These are phyloP conservation scores for Dujonia santamariae DNA, from an alignment of 1,139 yeast species.

Conservation along the genomic window DNA sequence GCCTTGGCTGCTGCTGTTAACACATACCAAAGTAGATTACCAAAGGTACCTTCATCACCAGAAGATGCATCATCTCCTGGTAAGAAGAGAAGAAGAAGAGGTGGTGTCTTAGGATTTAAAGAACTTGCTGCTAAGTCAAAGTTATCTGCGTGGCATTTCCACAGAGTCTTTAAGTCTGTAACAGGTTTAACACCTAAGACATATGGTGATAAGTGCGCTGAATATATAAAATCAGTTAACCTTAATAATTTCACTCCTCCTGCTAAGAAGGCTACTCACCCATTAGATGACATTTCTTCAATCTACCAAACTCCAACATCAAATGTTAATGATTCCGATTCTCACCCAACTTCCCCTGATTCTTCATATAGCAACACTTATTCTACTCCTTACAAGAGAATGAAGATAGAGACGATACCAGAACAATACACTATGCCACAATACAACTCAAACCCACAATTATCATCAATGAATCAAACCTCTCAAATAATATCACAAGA, in stretches of 20 bases:
- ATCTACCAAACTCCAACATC: conserved; percentile 8
- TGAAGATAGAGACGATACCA: conserved; percentile 2
- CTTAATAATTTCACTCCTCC: neutral
- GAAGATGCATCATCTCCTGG: conserved; percentile 14
- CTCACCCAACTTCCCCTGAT: conserved; percentile 5
- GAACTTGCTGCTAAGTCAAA: conserved; percentile 84
- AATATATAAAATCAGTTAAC: conserved; percentile 45
- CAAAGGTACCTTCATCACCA: conserved; percentile 16
- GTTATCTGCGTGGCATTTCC: conserved; percentile 92
- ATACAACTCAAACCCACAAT: neutral
- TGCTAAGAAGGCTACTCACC: neutral
- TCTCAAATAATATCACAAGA: conserved; percentile 6
- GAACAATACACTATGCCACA: neutral
- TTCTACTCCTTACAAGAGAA: conserved; percentile 1
- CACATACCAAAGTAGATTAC: conserved; percentile 27
- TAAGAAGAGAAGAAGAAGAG: conserved; percentile 65
- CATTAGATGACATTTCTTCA: neutral
- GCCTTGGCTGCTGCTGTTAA: conserved; percentile 75
- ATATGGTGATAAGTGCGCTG: conserved; percentile 86
- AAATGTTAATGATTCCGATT: conserved; percentile 2
- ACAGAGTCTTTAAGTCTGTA: conserved; percentile 80
- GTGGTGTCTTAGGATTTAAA: conserved; percentile 85
- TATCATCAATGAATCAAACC: conserved; percentile 4
- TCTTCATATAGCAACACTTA: neutral
- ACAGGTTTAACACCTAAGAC: conserved; percentile 87